phyloP scores from a whole-genome alignment of 2,329 filamentous ascomycete genomes.

The Talaromyces sp. region DNA sequence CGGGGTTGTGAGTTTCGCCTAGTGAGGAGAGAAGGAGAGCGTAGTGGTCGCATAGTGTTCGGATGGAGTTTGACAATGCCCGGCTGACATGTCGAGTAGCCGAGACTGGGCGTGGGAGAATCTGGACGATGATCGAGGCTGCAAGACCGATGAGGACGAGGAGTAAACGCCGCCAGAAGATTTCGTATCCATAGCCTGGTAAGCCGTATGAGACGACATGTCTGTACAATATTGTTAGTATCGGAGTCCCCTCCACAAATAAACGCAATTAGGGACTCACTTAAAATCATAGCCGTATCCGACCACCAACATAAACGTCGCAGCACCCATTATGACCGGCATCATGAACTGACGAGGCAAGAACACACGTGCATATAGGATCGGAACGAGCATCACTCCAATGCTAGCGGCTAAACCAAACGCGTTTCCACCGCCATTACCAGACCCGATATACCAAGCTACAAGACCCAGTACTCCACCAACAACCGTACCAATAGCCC shows the following conservation, averaged over 20 bases:
- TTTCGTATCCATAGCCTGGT: slow-evolving; percentile 48
- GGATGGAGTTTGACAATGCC: slow-evolving; percentile 46
- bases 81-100: slow-evolving; percentile 48
- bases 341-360: slow-evolving; percentile 32
- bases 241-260: background rate
- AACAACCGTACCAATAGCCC: slow-evolving; percentile 46
- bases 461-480: slow-evolving; percentile 51
- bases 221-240: slow-evolving; percentile 21
- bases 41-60: slow-evolving; percentile 50
- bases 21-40: slow-evolving; percentile 50
- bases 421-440: slow-evolving; percentile 49
- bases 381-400: slow-evolving; percentile 32
- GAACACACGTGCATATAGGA: slow-evolving; percentile 41
- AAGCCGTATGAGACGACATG: slow-evolving; percentile 48
- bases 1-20: slow-evolving; percentile 31
- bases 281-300: slow-evolving; percentile 51
- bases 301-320: slow-evolving; percentile 47
- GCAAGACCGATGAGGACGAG: slow-evolving; percentile 49
- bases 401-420: slow-evolving; percentile 51
- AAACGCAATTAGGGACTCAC: slow-evolving; percentile 21
- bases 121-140: slow-evolving; percentile 47
- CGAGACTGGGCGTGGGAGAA: slow-evolving; percentile 51
- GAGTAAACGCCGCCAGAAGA: slow-evolving; percentile 50
- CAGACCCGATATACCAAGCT: slow-evolving; percentile 55
- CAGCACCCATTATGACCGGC: slow-evolving; percentile 41